Evolutionary conservation across 2,329 filamentous ascomycete genomes (phyloP), one percentile per base, ranked within the genome.

Genomic region (Colletotrichum eremochloae): DNA sequence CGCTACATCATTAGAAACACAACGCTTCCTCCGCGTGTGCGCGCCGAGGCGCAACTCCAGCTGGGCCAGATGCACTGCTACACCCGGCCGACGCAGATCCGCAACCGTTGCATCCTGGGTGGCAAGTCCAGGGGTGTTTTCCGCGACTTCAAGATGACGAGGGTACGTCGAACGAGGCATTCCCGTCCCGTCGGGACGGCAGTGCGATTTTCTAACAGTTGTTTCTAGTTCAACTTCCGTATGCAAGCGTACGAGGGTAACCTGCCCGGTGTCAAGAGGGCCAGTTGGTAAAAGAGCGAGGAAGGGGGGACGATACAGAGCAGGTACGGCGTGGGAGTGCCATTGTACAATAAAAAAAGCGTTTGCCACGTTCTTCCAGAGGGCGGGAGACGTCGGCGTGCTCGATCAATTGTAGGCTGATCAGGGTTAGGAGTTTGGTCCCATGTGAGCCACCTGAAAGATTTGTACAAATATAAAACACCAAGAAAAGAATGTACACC

Each of bases 11-110:
- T 97, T 81, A 94, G 94, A 82, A 99, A 99, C 83, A 96, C 94
- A 42, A 92, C 92, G 1, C 91, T 99, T 3, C 91, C 95, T 1
- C 87, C 91, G 68, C 90, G 95, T 79, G 91, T 93, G 63, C 93
- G 97, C 78, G 94, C 94, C 74, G 93, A 97, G 81, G 96, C 96
- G 53, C 96, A 98, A 86, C 90, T 99, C 68, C 92, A 98, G 84
- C 87, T 99, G 76, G 91, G 93, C 4, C 93, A 97, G 84, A 98
- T 98, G 96, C 95, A 98, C 86, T 91, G 90, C 86, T 98, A 98
- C 84, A 98, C 96, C 46, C 89, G 95, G 73, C 91, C 94, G 71
- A 97, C 96, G 62, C 95, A 98, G 86, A 95, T 99, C 82, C 92
- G 93, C 82, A 98, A 98, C 84, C 87, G 96, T 76, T 99, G 96